Evolutionary conservation across 2,329 filamentous ascomycete species (phyloP), one percentile per base, ranked within the genome.

Genomic region (Alternaria brassicae): DNA sequence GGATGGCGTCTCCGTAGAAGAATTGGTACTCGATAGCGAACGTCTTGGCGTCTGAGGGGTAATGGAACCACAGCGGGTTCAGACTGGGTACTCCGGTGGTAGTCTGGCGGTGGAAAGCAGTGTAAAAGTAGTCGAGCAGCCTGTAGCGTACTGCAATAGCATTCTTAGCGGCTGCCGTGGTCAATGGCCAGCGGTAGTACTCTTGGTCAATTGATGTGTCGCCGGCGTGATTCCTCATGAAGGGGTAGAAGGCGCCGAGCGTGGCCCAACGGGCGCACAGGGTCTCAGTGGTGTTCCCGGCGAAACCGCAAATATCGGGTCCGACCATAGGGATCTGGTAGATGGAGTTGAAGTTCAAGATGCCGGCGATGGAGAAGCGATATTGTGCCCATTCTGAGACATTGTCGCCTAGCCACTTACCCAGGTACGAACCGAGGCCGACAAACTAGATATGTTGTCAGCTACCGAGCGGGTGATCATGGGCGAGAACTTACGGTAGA

Each of bases 51-150:
- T 88, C 86, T 9, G 78, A 62, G 0, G 86, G 90, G 72, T 92
- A 93, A 36, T 86, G 74, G 79, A 88, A 93, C 77, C 90, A 91
- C 57, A 92, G 74, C 0, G 91, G 90, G 65, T 86, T 87, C 25
- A 92, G 76, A 45, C 87, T 78, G 0, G 91, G 89, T 3, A 83
- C 83, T 28, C 91, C 91, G 30, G 85, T 84, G 17, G 80, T 66
- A 25, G 82, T 83, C 74, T 91, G 85, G 51, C 79, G 77, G 69
- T 88, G 81, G 71, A 91, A 82, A 1, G 88, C 85, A 1, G 90
- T 93, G 81, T 93, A 93, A 61, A 92, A 83, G 78, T 93, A 93
- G 70, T 92, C 90, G 4, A 93, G 82, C 15, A 93, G 80, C 13
- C 85, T 82, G 79, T 93, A 93, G 15, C 91, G 84, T 47, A 89